Evolutionary conservation across 495 filamentous ascomycete genomes (phyloP).

Genomic region (Daldinia grandis): DNA sequence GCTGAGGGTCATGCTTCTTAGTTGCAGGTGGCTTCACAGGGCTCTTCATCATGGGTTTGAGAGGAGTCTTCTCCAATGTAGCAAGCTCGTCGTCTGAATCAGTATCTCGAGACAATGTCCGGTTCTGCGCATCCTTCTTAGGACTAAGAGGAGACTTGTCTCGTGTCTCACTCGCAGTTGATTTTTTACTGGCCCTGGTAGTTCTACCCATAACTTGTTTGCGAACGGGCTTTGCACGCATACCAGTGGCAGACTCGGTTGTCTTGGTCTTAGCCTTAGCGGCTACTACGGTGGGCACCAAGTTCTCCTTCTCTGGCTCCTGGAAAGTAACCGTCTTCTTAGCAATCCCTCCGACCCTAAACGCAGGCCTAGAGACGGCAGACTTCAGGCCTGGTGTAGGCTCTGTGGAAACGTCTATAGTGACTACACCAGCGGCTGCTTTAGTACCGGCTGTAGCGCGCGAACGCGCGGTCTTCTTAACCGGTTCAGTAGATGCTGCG

Average conservation of each 20-base stretch:
- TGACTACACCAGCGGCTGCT: conserved; percentile 36
- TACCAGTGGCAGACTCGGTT: conserved; percentile 47
- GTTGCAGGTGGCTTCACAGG: conserved; percentile 52
- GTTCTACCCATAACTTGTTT: conserved; percentile 40
- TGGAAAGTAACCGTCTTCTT: conserved; percentile 67
- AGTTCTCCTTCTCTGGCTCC: conserved; percentile 66
- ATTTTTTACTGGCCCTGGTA: conserved; percentile 40
- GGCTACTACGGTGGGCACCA: conserved; percentile 45
- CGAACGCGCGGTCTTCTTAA: conserved; percentile 51
- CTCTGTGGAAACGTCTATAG: conserved; percentile 47
- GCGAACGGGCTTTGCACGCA: conserved; percentile 56
- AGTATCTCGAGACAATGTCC: conserved; percentile 45
- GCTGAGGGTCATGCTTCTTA: conserved; percentile 43
- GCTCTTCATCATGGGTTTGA: conserved; percentile 58
- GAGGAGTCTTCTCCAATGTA: conserved; percentile 58
- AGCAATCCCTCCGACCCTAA: conserved; percentile 24
- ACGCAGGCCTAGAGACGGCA: conserved; percentile 44
- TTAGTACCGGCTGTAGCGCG: conserved; percentile 47
- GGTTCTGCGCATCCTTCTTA: conserved; percentile 65
- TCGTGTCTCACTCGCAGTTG: conserved; percentile 27
- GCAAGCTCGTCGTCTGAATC: conserved; percentile 64
- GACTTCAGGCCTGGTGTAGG: conserved; percentile 51
- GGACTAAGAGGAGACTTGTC: conserved; percentile 59
- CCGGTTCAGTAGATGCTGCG: conserved; percentile 39
- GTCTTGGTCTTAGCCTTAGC: conserved; percentile 40